Evolutionary conservation across 176 grass and related monocot genomes (phyloP).

Genomic region (Elaeis guineensis): DNA sequence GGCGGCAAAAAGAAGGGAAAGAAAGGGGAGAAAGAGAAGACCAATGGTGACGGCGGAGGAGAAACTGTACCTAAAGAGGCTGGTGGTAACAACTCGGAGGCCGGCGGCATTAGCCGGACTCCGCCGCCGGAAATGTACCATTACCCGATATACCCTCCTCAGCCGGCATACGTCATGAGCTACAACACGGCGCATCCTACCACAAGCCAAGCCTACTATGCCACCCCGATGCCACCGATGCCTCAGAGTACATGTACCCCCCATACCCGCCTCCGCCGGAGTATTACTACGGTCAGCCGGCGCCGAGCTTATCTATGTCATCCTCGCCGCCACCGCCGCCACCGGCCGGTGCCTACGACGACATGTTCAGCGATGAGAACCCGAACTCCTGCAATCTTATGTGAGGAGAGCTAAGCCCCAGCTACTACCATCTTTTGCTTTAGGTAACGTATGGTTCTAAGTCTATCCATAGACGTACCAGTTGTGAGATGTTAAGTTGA

Average conservation of each 20-base stretch:
- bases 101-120: conserved; percentile 26
- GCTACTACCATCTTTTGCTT: too few species aligned
- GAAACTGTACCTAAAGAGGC: background rate
- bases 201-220: conserved; percentile 4
- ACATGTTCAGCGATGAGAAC: conserved; percentile 20
- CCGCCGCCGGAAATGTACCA: conserved; percentile 26
- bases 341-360: background rate
- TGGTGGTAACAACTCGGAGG: background rate
- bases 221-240: background rate
- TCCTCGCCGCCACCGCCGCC: background rate
- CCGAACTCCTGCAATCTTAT: background rate
- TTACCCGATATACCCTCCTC: background rate
- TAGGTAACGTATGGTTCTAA: too few species aligned
- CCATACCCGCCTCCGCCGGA: background rate
- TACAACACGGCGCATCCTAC: conserved; percentile 9
- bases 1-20: background rate
- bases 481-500: too few species aligned
- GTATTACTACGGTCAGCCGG: background rate
- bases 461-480: too few species aligned
- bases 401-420: too few species aligned
- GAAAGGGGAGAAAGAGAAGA: background rate
- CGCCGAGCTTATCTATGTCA: too few species aligned
- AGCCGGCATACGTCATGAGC: conserved; percentile 6
- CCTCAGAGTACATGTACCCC: conserved; percentile 2
- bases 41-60: conserved; percentile 7